Conservation (phyloP, 371 early-diverging fungal genomes). For the Mortierella sp. region DNA sequence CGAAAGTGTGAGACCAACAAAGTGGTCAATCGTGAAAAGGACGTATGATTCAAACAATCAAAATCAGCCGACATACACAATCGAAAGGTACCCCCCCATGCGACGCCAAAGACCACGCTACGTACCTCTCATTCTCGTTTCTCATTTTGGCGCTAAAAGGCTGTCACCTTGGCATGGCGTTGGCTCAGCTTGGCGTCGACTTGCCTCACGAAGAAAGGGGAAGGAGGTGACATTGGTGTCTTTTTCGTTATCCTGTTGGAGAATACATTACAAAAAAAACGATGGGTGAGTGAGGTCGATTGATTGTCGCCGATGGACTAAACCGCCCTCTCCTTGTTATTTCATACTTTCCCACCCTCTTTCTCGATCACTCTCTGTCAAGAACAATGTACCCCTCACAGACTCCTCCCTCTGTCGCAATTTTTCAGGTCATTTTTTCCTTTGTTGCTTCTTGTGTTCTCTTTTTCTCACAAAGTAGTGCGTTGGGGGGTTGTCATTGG, state of each 20-base stretch:
- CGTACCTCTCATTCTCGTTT: not conserved
- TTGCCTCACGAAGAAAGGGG: not conserved
- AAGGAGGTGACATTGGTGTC: not conserved
- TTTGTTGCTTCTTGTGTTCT: not conserved
- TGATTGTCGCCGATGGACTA: not conserved
- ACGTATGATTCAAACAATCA: not conserved
- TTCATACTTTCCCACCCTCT: not conserved
- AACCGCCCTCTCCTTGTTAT: not conserved
- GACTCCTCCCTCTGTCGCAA: not conserved
- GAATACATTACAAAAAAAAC: too few relatives aligned
- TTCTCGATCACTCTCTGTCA: not conserved
- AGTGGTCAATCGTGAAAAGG: not conserved
- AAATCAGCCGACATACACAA: not conserved
- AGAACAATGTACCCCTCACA: not conserved
- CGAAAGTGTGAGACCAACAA: not conserved
- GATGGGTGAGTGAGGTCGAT: too few relatives aligned
- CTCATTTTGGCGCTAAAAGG: not conserved
- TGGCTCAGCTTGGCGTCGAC: not conserved
- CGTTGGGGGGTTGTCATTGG: not conserved
- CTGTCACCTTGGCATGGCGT: not conserved
- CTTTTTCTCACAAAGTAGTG: conserved; percentile 3
- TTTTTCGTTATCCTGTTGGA: not conserved
- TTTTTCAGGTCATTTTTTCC: not conserved
- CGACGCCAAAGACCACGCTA: not conserved
- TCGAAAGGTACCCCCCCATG: conserved; percentile 5